Evolutionary conservation across 2,329 filamentous ascomycete species (phyloP), one percentile per base, ranked within the genome.

Genomic region (Aspergillus awamori): DNA sequence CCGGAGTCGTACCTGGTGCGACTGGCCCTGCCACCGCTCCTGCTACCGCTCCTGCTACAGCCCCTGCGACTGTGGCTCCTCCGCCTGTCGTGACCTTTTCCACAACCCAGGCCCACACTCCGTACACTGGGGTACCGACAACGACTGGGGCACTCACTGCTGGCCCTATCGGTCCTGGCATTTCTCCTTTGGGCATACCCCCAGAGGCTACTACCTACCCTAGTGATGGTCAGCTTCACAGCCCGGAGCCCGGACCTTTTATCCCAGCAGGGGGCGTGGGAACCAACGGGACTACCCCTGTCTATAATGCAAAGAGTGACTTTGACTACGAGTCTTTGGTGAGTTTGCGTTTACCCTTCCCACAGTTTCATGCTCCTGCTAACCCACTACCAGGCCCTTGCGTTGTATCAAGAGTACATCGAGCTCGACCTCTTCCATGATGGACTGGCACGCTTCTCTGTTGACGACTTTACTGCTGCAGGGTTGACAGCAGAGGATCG

Each of bases 401-500:
- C 85, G 11, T 80, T 94, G 0, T 93, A 94, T 72, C 89, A 93
- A 69, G 91, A 95, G 76, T 95, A 87, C 84, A 92, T 94, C 57
- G 91, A 95, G 77, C 82, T 95, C 1, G 92, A 95, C 72, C 82
- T 92, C 13, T 95, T 95, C 83, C 87, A 91, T 74, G 87, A 89
- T 71, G 91, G 89, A 13, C 82, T 95, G 3, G 86, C 85, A 0
- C 85, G 81, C 0, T 95, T 91, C 76, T 86, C 86, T 1, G 85
- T 82, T 0, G 81, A 85, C 33, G 89, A 95, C 15, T 95, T 93
- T 66, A 80, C 85, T 6, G 85, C 81, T 1, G 87, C 85, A 26
- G 90, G 90, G 2, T 78, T 96, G 13, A 88, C 80, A 6, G 82
- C 86, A 10, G 86, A 91, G 70, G 90, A 93, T 68, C 84, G 89